These are phyloP conservation scores for Gillenia trifoliata DNA, from an alignment of 306 rosid species.

Conservation along the genomic window DNA sequence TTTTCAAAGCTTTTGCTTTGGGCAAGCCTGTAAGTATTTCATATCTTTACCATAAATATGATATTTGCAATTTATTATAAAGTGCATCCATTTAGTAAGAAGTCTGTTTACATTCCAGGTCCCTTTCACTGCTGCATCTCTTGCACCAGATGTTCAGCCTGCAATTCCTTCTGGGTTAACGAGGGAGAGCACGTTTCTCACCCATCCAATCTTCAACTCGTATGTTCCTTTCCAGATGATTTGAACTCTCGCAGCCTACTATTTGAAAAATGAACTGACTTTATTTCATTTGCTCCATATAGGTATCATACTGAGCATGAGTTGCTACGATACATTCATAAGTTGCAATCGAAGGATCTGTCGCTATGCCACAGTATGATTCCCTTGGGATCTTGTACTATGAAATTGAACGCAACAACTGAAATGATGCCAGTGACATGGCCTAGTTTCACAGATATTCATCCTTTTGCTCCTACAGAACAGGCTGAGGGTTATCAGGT, in stretches of 20 bases:
- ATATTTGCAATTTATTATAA: not conserved
- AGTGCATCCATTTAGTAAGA: conserved; percentile 12
- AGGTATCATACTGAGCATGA: conserved; percentile 99
- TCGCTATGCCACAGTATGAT: conserved; percentile 98
- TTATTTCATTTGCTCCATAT: conserved; percentile 15
- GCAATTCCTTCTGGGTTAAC: conserved; percentile 63
- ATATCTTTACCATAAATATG: not conserved
- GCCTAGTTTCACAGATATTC: conserved; percentile 76
- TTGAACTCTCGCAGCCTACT: conserved; percentile 16
- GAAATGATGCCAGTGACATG: conserved; percentile 99
- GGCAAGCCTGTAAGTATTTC: conserved; percentile 50
- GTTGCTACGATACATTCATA: conserved; percentile 76
- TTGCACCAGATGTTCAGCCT: conserved; percentile 71
- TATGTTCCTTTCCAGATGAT: conserved; percentile 27
- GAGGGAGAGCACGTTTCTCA: conserved; percentile 74
- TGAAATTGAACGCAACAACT: conserved; percentile 94
- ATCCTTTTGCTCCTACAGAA: conserved; percentile 90
- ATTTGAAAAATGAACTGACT: conserved; percentile 23
- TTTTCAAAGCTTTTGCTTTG: conserved; percentile 70
- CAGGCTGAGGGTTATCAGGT: conserved; percentile 98
- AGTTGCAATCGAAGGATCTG: conserved; percentile 83
- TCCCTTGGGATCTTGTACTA: conserved; percentile 96
- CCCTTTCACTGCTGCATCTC: conserved; percentile 85
- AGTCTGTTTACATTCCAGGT: conserved; percentile 40
- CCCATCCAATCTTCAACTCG: conserved; percentile 93